phyloP scores from a whole-genome alignment of 768 basidiomycete genomes.

The Mycena maculata region DNA sequence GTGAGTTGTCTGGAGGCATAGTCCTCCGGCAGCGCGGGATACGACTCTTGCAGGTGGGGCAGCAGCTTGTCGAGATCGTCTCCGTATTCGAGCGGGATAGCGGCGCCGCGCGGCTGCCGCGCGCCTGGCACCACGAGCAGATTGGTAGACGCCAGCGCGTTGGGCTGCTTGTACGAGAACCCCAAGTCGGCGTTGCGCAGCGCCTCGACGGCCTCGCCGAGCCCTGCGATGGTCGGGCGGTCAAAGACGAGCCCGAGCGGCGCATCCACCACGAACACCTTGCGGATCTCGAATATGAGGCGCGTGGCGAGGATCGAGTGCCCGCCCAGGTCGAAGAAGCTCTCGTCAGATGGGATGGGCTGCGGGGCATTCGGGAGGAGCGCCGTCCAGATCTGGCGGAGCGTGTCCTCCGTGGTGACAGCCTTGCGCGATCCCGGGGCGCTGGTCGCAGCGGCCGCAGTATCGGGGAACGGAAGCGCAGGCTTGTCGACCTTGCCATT shows the following conservation, averaged over 20 bases:
- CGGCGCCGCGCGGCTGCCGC: constrained; percentile 34
- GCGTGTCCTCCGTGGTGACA: constrained; percentile 79
- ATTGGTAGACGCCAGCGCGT: constrained; percentile 33
- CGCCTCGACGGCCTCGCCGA: constrained; percentile 80
- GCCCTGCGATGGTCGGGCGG: constrained; percentile 83
- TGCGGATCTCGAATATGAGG: constrained; percentile 96
- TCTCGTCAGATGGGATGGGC: constrained; percentile 88
- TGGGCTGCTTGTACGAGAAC: constrained; percentile 55
- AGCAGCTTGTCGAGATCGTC: constrained; percentile 79
- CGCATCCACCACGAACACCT: constrained; percentile 89
- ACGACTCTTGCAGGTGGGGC: constrained; percentile 67
- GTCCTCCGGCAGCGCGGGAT: constrained; percentile 69
- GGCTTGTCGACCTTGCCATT: constrained; percentile 99
- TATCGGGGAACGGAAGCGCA: constrained; percentile 97
- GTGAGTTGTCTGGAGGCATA: constrained; percentile 68
- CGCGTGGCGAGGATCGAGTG: constrained; percentile 98
- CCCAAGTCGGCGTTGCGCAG: constrained; percentile 87
- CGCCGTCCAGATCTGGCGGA: constrained; percentile 86
- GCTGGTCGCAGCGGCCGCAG: constrained; percentile 70
- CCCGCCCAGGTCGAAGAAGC: constrained; percentile 98
- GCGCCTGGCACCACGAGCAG: constrained; percentile 30
- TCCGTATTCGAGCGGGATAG: constrained; percentile 72
- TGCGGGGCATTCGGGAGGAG: constrained; percentile 84
- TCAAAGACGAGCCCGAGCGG: constrained; percentile 94
- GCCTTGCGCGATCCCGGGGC: constrained; percentile 57